Base-by-base conservation (phyloP, 2,329 filamentous ascomycete species). In the Waltergamsia citrina region DNA sequence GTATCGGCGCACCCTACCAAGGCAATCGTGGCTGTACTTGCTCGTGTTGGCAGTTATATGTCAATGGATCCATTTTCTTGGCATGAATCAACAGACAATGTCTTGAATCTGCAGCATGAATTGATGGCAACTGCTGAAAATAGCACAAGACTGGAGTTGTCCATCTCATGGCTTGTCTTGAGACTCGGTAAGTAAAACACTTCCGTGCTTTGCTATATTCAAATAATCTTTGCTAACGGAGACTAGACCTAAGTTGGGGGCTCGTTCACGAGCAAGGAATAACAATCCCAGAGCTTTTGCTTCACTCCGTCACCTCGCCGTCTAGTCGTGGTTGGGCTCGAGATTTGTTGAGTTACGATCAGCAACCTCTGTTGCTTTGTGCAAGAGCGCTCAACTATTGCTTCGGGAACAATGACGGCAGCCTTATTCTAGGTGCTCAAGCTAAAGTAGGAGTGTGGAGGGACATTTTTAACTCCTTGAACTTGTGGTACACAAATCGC, bases 321-420 rank as follows among this genome's bases (percentile, higher is more conserved):
- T 33, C 35, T 6, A 36, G 43, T 7, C 36, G 34, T 18, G 25
- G 38, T 15, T 30, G 42, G n/a, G 39, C 35, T 23, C 42, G 38
- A 25, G 45, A 47, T 9, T 33, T 39, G 8, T 40, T 46, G n/a
- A 41, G 39, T 18, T 46, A 39, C 29, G 42, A 45, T 15, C 41
- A 41, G 28, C 46, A 51, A n/a, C 47, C 54, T 1, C 36, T 58
- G 4, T 39, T 54, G 14, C 40, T 58, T 7, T 57, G 53, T 36
- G 49, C 52, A 16, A 44, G 53, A 21, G 58, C 59, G 19, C 41
- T 61, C 20, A 54, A 54, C 15, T 47, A 54, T 24, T 50, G 54
- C 32, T 48, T 46, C 20, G 39, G 38, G 9, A 37, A 42, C 19
- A 35, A 37, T 8, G n/a, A n/a, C n/a, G n/a, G n/a, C n/a, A n/a